These are phyloP conservation scores for Batrachochytrium dendrobatidis DNA, from an alignment of 371 early-diverging fungal species.

Conservation along the genomic window DNA sequence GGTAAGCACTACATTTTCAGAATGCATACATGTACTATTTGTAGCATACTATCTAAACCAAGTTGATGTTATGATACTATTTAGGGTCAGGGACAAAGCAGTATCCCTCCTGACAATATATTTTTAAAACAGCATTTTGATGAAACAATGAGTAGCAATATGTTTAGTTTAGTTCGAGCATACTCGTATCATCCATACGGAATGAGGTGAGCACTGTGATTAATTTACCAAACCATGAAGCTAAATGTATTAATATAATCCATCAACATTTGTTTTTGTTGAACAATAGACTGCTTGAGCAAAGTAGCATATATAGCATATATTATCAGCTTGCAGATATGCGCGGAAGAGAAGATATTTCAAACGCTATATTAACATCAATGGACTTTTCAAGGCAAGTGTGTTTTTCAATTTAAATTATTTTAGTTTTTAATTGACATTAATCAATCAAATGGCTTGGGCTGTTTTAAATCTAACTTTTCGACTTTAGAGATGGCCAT, in stretches of 20 bases:
- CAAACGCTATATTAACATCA: conserved; percentile 64
- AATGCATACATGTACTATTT: neutral
- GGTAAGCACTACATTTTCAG: neutral
- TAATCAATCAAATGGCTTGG: neutral
- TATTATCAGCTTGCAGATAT: conserved; percentile 77
- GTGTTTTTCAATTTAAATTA: neutral
- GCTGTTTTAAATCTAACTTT: neutral
- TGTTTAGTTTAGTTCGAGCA: neutral
- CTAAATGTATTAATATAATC: neutral
- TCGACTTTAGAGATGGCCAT: conserved; percentile 61
- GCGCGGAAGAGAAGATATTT: conserved; percentile 71
- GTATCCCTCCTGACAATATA: neutral
- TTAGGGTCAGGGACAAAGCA: neutral
- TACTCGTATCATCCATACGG: neutral
- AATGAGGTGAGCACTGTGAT: neutral
- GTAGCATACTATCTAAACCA: neutral
- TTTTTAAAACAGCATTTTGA: neutral
- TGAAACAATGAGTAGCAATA: neutral
- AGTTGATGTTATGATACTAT: neutral
- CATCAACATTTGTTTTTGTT: neutral
- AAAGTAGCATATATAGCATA: conserved; percentile 69
- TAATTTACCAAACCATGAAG: neutral
- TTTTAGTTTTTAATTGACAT: neutral
- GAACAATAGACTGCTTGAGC: conserved; percentile 46
- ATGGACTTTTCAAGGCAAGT: conserved; percentile 64